Evolutionary conservation across 2,329 filamentous ascomycete genomes (phyloP).

Genomic region (Alternaria ethzedia): DNA sequence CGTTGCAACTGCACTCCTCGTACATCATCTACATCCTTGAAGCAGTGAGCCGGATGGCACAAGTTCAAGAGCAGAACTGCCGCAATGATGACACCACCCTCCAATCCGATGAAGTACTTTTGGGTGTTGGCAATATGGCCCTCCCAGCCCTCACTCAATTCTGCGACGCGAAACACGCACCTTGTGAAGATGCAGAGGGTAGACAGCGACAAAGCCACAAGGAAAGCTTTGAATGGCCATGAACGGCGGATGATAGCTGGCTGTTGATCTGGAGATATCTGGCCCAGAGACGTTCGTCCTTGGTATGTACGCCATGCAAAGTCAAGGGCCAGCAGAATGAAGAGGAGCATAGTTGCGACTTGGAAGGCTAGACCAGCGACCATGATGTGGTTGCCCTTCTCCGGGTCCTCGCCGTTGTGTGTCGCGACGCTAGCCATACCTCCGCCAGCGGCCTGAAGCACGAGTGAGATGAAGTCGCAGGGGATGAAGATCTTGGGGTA

Average conservation of each 20-base stretch:
- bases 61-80: slow-evolving; percentile 44
- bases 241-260: slow-evolving; percentile 41
- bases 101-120: slow-evolving; percentile 48
- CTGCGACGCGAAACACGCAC: slow-evolving; percentile 69
- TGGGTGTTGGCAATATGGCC: slow-evolving; percentile 62
- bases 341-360: slow-evolving; percentile 52
- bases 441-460: slow-evolving; percentile 54
- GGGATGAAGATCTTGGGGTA: slow-evolving; percentile 61
- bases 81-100: slow-evolving; percentile 43
- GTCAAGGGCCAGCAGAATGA: slow-evolving; percentile 51
- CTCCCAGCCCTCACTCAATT: slow-evolving; percentile 69
- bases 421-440: slow-evolving; percentile 49
- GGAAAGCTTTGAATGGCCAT: slow-evolving; percentile 60
- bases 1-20: slow-evolving; percentile 2
- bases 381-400: slow-evolving; percentile 53
- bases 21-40: slow-evolving; percentile 36
- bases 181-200: slow-evolving; percentile 70
- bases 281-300: slow-evolving; percentile 21
- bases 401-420: slow-evolving; percentile 38
- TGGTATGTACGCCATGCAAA: slow-evolving; percentile 43
- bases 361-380: slow-evolving; percentile 55
- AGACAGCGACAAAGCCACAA: slow-evolving; percentile 61
- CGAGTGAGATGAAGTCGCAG: slow-evolving; percentile 55
- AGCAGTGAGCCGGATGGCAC: slow-evolving; percentile 48
- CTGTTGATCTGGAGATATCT: slow-evolving; percentile 32